Evolutionary conservation across 2,329 filamentous ascomycete genomes (phyloP).

Genomic region (Ophiognomonia clavigignenti-juglandacearum): DNA sequence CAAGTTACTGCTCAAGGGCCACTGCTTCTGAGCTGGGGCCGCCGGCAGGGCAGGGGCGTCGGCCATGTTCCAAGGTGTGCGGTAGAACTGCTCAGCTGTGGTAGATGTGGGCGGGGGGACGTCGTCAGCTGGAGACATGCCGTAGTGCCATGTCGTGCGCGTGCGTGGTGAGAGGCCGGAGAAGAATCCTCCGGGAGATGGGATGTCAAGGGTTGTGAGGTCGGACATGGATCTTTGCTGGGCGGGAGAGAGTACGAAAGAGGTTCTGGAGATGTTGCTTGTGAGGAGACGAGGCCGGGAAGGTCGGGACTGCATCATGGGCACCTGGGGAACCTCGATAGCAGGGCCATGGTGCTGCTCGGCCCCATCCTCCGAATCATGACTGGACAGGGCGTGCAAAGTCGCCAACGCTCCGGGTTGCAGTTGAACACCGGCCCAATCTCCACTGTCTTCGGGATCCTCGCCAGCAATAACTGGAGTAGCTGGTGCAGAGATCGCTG

Average conservation of each 20-base stretch:
- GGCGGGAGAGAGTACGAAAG: slow-evolving; percentile 36
- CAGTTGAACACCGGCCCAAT: slow-evolving; percentile 70
- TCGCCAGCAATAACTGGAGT: slow-evolving; percentile 68
- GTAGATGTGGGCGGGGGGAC: slow-evolving; percentile 71
- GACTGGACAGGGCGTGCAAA: slow-evolving; percentile 66
- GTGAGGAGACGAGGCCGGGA: slow-evolving; percentile 47
- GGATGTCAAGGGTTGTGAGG: slow-evolving; percentile 79
- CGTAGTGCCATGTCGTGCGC: slow-evolving; percentile 75
- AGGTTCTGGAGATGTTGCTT: slow-evolving; percentile 26
- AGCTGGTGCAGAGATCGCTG: slow-evolving; percentile 74
- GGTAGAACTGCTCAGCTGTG: slow-evolving; percentile 89
- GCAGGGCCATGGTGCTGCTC: slow-evolving; percentile 56
- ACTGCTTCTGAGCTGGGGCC: slow-evolving; percentile 31
- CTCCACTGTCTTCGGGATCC: slow-evolving; percentile 49
- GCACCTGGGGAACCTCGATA: slow-evolving; percentile 44
- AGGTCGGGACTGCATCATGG: slow-evolving; percentile 48
- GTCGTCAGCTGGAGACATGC: slow-evolving; percentile 43
- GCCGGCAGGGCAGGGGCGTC: slow-evolving; percentile 25
- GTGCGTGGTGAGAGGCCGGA: slow-evolving; percentile 72
- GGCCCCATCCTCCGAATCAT: slow-evolving; percentile 47
- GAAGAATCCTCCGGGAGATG: slow-evolving; percentile 89
- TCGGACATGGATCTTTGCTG: slow-evolving; percentile 61
- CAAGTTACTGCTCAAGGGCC: slow-evolving; percentile 31
- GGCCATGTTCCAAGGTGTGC: slow-evolving; percentile 65
- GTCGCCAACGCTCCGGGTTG: slow-evolving; percentile 78